Evolutionary conservation across 2,329 filamentous ascomycete species (phyloP).

Genomic region (Raffaelea ambrosiae): DNA sequence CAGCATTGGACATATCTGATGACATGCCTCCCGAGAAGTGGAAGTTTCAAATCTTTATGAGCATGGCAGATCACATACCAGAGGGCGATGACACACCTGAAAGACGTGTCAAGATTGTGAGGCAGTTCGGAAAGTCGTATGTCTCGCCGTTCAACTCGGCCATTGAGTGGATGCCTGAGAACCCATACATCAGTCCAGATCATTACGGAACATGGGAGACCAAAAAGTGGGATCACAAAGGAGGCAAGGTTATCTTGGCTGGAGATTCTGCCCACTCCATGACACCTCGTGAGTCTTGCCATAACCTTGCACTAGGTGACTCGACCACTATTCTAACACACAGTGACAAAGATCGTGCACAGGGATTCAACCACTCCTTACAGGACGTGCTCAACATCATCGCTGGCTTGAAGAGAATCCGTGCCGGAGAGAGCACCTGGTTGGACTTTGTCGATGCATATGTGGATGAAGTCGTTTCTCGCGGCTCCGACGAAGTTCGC

Average conservation of each 20-base stretch:
- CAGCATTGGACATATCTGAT: conserved; percentile 3
- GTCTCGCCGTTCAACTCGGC: conserved; percentile 3
- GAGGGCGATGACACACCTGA: background rate
- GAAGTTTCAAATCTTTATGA: conserved; percentile 6
- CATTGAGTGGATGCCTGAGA: conserved; percentile 1
- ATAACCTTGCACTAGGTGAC: too few species aligned
- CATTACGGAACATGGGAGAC: conserved; percentile 5
- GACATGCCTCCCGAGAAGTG: conserved; percentile 1
- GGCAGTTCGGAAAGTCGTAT: background rate
- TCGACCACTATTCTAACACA: too few species aligned
- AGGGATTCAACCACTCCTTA: conserved; percentile 3
- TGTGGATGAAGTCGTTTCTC: conserved; percentile 1
- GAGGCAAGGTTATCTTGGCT: conserved; percentile 3
- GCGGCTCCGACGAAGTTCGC: conserved; percentile 4
- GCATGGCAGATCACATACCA: background rate
- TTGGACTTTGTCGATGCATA: conserved; percentile 3
- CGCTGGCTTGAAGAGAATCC: conserved; percentile 1
- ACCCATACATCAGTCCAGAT: conserved; percentile 3
- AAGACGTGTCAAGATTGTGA: conserved; percentile 1
- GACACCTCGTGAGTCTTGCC: conserved; percentile 3
- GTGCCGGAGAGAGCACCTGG: background rate
- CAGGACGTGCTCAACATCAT: conserved; percentile 6
- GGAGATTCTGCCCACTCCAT: conserved; percentile 4
- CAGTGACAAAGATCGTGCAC: conserved; percentile 2
- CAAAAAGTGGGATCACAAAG: conserved; percentile 2